Conservation (phyloP, 2,329 filamentous ascomycete genomes). For the Xylariales sp. region DNA sequence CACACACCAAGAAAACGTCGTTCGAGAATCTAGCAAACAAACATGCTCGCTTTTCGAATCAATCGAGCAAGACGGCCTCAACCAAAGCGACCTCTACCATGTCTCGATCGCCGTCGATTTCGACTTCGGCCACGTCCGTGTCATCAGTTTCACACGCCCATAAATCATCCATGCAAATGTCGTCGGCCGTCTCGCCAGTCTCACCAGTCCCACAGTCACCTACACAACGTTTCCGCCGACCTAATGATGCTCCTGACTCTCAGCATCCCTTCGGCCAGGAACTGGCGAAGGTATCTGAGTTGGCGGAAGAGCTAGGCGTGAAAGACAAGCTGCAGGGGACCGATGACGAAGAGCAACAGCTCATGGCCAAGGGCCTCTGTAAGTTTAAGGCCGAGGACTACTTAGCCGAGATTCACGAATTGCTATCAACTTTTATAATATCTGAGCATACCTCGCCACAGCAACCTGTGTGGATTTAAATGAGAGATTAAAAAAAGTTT, state of each 20-base stretch:
- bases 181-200: conserved; percentile 49
- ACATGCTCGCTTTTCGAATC: conserved; percentile 63
- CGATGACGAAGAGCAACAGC: conserved; percentile 79
- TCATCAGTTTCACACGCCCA: conserved; percentile 52
- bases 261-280: conserved; percentile 85
- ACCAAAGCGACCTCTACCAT: conserved; percentile 68
- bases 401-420: conserved; percentile 78
- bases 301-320: conserved; percentile 87
- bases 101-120: conserved; percentile 68
- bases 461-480: conserved; percentile 63
- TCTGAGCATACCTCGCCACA: conserved; percentile 48
- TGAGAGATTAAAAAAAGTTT: not conserved
- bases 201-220: conserved; percentile 50
- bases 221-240: conserved; percentile 44
- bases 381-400: conserved; percentile 87
- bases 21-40: conserved; percentile 80
- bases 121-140: conserved; percentile 62
- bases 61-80: conserved; percentile 64
- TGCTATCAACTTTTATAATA: conserved; percentile 72
- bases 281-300: conserved; percentile 89
- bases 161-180: conserved; percentile 43
- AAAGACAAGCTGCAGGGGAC: conserved; percentile 68
- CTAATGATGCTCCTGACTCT: conserved; percentile 44
- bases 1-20: conserved; percentile 86
- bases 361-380: conserved; percentile 75